Percentiles rank a stretch among this genome's conserved stretches.
Evolutionary conservation across 2,329 filamentous ascomycete genomes (phyloP).

Genomic region (Nothopassalora personata): DNA sequence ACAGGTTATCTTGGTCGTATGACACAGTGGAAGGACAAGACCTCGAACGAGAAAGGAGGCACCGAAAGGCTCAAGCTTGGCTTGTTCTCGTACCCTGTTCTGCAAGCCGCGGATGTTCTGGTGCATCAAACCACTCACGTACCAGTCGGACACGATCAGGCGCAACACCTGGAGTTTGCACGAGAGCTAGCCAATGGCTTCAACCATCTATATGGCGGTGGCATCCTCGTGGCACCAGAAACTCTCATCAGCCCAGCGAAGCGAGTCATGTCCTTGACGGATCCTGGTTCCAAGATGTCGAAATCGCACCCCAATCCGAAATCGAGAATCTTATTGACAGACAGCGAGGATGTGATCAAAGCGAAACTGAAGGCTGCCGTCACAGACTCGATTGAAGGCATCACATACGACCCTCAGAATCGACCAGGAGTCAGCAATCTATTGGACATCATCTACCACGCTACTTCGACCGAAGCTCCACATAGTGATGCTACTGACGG

Average conservation of each 20-base stretch:
- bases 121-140: constrained; percentile 88
- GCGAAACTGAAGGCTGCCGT: constrained; percentile 66
- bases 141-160: constrained; percentile 92
- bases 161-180: constrained; percentile 89
- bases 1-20: constrained; percentile 95
- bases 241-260: constrained; percentile 74
- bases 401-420: constrained; percentile 64
- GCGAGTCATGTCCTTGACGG: constrained; percentile 81
- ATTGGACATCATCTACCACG: constrained; percentile 69
- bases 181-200: constrained; percentile 82
- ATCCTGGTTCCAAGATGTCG: constrained; percentile 84
- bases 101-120: constrained; percentile 91
- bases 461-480: constrained; percentile 10
- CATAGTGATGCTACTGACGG: background rate
- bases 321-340: constrained; percentile 79
- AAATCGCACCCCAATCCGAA: constrained; percentile 70
- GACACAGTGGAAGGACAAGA: constrained; percentile 91
- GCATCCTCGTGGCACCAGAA: constrained; percentile 59
- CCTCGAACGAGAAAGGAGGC: constrained; percentile 39
- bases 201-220: constrained; percentile 64
- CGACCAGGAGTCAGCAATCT: constrained; percentile 87
- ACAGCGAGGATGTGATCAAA: constrained; percentile 58
- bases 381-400: constrained; percentile 64
- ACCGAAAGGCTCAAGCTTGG: constrained; percentile 65
- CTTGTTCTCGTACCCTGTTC: constrained; percentile 89